Evolutionary conservation across 306 rosid genomes (phyloP).

Genomic region (Quercus aquifolioides): DNA sequence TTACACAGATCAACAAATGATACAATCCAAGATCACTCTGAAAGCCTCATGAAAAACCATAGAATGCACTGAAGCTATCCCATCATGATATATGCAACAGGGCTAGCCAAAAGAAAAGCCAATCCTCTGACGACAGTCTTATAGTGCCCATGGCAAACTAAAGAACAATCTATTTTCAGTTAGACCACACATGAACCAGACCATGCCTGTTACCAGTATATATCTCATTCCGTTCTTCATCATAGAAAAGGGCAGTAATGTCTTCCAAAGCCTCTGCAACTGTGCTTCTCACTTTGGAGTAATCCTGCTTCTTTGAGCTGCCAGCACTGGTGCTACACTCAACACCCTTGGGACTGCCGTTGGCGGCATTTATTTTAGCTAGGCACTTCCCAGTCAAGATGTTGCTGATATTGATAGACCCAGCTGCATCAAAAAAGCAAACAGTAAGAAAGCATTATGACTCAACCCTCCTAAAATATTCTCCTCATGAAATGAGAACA

Average conservation of each 20-base stretch:
- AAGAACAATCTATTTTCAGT: constrained; percentile 33
- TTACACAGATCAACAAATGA: constrained; percentile 16
- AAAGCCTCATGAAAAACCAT: neutral
- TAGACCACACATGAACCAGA: constrained; percentile 91
- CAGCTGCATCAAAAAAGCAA: constrained; percentile 50
- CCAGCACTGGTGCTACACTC: constrained; percentile 37
- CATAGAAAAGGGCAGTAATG: constrained; percentile 83
- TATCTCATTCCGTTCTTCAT: constrained; percentile 89
- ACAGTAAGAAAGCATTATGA: neutral
- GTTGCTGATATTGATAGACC: constrained; percentile 89
- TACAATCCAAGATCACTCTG: constrained; percentile 27
- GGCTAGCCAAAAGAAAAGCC: neutral
- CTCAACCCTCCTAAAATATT: neutral
- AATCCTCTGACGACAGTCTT: constrained; percentile 7
- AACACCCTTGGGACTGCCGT: constrained; percentile 25
- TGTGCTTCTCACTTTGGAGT: constrained; percentile 52
- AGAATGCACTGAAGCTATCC: neutral
- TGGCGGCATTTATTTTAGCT: constrained; percentile 68
- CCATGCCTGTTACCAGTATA: constrained; percentile 85
- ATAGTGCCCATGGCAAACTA: neutral
- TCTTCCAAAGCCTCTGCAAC: constrained; percentile 91
- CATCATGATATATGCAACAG: neutral
- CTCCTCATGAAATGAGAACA: neutral
- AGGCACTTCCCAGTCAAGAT: constrained; percentile 86
- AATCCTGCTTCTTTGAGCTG: constrained; percentile 40